Percentiles rank a stretch among this genome's conserved stretches.
Evolutionary conservation across 2,329 filamentous ascomycete genomes (phyloP).

Genomic region (Cladosporium sp.): DNA sequence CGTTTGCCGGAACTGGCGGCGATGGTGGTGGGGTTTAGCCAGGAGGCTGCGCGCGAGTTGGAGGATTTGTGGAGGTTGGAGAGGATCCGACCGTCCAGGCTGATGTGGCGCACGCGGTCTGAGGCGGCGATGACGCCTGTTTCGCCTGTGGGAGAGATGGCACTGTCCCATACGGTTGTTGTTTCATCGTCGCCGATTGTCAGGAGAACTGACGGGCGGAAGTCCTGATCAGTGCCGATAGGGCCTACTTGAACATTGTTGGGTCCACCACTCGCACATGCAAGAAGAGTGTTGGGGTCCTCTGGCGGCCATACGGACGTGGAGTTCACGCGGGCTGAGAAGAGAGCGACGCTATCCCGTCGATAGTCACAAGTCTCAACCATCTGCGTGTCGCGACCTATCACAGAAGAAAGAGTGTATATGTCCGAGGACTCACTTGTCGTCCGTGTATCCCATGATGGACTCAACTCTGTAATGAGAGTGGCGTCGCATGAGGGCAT

Average conservation of each 20-base stretch:
- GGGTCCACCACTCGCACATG: background rate
- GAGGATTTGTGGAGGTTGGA: background rate
- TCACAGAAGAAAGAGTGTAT: background rate
- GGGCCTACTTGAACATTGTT: constrained; percentile 4
- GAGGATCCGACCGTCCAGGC: constrained; percentile 13
- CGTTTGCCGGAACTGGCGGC: constrained; percentile 31
- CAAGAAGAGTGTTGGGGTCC: constrained; percentile 3
- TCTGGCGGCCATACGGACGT: constrained; percentile 11
- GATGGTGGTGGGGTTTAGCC: constrained; percentile 30
- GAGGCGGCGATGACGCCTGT: constrained; percentile 6
- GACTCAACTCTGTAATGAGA: background rate
- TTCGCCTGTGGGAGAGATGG: background rate
- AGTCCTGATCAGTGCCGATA: background rate
- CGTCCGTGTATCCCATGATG: background rate
- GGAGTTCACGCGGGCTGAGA: background rate
- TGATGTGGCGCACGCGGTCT: background rate
- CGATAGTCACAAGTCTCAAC: background rate
- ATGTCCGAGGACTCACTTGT: background rate
- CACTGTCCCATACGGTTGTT: constrained; percentile 4
- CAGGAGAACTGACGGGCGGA: background rate
- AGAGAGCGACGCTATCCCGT: background rate
- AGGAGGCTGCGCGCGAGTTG: constrained; percentile 16
- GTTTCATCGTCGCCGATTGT: constrained; percentile 4
- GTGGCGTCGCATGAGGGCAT: constrained; percentile 13
- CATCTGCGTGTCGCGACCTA: background rate